Percentiles rank a stretch among this genome's conserved stretches.
Evolutionary conservation across 2,329 filamentous ascomycete genomes (phyloP).

Genomic region (Claviceps pazoutovae): DNA sequence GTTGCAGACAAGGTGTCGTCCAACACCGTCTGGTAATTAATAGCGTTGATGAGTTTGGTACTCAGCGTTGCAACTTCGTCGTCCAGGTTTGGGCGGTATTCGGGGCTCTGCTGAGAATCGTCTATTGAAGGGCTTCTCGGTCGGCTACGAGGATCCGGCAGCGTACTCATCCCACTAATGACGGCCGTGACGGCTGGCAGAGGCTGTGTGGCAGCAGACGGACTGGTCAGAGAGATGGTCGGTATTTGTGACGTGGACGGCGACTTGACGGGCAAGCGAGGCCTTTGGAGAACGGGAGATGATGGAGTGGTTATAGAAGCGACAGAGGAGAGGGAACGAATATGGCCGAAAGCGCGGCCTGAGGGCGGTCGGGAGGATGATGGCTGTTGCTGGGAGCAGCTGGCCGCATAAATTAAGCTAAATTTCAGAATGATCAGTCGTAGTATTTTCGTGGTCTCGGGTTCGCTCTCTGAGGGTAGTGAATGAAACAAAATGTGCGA

Average conservation of each 20-base stretch:
- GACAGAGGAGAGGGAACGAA: constrained; percentile 40
- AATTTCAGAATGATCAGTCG: constrained; percentile 9
- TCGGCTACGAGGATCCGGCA: constrained; percentile 49
- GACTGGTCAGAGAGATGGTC: constrained; percentile 20
- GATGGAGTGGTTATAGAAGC: constrained; percentile 25
- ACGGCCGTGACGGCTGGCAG: constrained; percentile 28
- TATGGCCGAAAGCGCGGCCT: constrained; percentile 28
- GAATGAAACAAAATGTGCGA: background rate
- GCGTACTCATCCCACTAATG: constrained; percentile 51
- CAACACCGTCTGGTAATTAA: constrained; percentile 86
- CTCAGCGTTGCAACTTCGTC: constrained; percentile 79
- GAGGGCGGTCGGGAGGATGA: constrained; percentile 13
- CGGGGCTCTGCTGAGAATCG: constrained; percentile 17
- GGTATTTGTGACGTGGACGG: constrained; percentile 23
- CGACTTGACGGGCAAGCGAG: constrained; percentile 23
- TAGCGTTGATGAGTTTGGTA: constrained; percentile 91
- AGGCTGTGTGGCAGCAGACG: constrained; percentile 18
- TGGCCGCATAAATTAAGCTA: constrained; percentile 40
- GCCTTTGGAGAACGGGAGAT: constrained; percentile 18
- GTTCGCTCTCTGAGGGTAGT: background rate
- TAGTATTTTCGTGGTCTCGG: constrained; percentile 4
- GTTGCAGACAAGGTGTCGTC: constrained; percentile 78
- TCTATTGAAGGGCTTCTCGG: constrained; percentile 28
- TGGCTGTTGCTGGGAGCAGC: constrained; percentile 32
- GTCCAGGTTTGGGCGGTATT: constrained; percentile 41